Conservation (phyloP, 257 asterid genomes). For the Salvia miltiorrhiza region DNA sequence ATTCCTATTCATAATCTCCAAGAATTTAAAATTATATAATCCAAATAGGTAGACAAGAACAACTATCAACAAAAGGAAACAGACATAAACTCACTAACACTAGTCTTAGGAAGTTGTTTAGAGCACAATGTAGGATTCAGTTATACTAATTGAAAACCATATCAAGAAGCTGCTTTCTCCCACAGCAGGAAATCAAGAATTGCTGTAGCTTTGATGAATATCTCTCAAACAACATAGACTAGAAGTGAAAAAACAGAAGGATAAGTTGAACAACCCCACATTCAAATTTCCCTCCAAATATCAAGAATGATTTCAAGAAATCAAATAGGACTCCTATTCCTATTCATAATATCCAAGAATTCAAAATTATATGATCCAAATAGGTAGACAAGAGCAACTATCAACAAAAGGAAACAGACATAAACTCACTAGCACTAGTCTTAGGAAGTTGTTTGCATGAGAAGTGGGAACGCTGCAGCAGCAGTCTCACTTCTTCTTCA, state of each 20-base stretch:
- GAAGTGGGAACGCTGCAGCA: constrained; percentile 10
- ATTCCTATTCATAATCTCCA: too few relatives aligned
- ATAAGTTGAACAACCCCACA: not conserved
- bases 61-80: not conserved
- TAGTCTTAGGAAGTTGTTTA: not conserved
- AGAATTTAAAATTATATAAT: too few relatives aligned
- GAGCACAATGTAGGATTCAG: constrained; percentile 1
- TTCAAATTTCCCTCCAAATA: constrained; percentile 18
- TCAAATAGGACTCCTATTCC: too few relatives aligned
- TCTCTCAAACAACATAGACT: too few relatives aligned
- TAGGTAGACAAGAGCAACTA: not conserved
- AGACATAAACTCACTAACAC: not conserved
- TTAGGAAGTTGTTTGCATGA: constrained; percentile 23
- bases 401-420: not conserved
- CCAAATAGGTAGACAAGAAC: not conserved
- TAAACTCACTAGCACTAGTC: not conserved
- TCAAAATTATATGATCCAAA: too few relatives aligned
- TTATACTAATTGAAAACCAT: not conserved
- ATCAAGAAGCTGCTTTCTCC: too few relatives aligned
- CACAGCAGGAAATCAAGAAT: not conserved
- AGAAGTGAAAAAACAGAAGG: not conserved
- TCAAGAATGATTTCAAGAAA: not conserved
- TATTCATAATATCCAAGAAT: too few relatives aligned
- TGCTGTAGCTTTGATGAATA: too few relatives aligned
- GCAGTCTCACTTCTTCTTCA: not conserved